Conservation (phyloP, 1,139 yeast species). For the Spathaspora jeffriesii region DNA sequence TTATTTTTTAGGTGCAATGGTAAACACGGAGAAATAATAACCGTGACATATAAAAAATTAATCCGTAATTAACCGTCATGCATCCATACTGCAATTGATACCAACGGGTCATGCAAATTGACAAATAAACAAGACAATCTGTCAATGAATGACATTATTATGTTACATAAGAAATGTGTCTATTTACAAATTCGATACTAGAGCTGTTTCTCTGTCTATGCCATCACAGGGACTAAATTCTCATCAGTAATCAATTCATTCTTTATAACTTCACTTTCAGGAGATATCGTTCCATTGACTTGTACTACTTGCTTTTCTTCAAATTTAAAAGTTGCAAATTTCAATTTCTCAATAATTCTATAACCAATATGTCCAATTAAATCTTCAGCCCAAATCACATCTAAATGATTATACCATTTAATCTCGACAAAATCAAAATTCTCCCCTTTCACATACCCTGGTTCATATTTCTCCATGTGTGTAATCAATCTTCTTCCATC, state of each 20-base stretch:
- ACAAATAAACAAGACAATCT: too few relatives aligned
- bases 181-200: too few relatives aligned
- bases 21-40: too few relatives aligned
- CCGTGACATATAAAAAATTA: too few relatives aligned
- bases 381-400: conserved; percentile 60
- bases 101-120: too few relatives aligned
- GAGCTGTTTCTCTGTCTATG: too few relatives aligned
- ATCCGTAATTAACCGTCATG: too few relatives aligned
- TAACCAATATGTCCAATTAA: conserved; percentile 34
- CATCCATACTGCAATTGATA: too few relatives aligned
- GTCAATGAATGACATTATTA: too few relatives aligned
- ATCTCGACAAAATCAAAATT: conserved; percentile 40
- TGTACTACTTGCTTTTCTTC: neutral
- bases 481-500: conserved; percentile 57
- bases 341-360: conserved; percentile 13
- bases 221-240: too few relatives aligned
- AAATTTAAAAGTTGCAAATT: neutral
- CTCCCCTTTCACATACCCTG: conserved; percentile 35
- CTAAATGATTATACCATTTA: conserved; percentile 53
- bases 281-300: neutral
- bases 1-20: too few relatives aligned
- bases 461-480: conserved; percentile 55
- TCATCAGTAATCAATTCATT: neutral
- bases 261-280: neutral
- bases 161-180: too few relatives aligned